Base-by-base conservation (phyloP, 2,329 filamentous ascomycete species). In the Cladosporium sp. region DNA sequence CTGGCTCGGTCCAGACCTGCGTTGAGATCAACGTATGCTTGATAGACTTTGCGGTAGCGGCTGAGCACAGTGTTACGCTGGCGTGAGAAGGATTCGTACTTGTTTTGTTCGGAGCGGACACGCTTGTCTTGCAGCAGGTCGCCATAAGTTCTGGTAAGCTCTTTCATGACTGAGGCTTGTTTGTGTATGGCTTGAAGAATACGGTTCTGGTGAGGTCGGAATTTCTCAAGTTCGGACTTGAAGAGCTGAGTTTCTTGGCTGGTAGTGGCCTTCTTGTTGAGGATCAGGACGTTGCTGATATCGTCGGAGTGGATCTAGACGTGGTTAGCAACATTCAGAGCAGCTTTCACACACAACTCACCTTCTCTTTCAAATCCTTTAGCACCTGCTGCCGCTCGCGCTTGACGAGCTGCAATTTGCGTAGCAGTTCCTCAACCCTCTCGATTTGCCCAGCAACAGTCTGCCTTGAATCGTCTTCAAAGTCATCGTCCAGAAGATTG, bases 351-450 rank as follows among this genome's bases (percentile, higher is more conserved):
- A 34, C 8, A 5, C 5, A 11, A 60, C 81, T 67, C 74, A 95
- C 94, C 87, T 96, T 97, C 65, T 97, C 92, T 74, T 99, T 99
- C 66, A 99, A 80, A 74, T 99, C 94, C 73, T 97, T 97, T 64
- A 99, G 76, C 40, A 97, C 90, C 75, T 97, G 92, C 60, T 88
- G 87, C 60, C 94, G 82, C 74, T 99, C 95, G 60, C 90, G 84
- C 78, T 97, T 97, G 67, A 99, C 87, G 38, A 96, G 80, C 67
- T 92, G 95, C 67, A 99, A 75, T 75, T 92, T 97, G 77, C 92
- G 91, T 63, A 99, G 76, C 52, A 96, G 83, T 37, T 96, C 91
- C 69, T 99, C 94, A 9, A 99, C 91, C 67, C 84, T 87, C 56
- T 84, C 82, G 66, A 99, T 93, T 75, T 99, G 94, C 59, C 97